phyloP scores from a whole-genome alignment of 768 basidiomycete species.

The Russula dissimulans region DNA sequence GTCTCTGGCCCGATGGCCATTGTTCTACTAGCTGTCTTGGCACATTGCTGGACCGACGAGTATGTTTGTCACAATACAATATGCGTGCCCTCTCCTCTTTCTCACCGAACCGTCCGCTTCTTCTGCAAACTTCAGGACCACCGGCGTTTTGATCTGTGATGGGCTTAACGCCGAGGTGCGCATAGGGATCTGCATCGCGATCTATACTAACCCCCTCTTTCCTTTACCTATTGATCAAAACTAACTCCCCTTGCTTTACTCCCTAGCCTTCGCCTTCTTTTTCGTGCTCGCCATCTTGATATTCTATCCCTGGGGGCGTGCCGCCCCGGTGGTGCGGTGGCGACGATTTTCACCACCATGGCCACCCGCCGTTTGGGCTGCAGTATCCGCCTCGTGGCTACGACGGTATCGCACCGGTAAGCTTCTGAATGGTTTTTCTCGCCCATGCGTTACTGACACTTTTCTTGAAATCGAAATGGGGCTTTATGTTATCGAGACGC shows the following conservation, averaged over 20 bases:
- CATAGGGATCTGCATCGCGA: not conserved
- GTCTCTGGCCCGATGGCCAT: not conserved
- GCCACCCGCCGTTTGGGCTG: not conserved
- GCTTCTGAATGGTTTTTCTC: not conserved
- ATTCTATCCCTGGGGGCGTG: not conserved
- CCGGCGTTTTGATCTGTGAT: not conserved
- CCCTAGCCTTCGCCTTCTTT: not conserved
- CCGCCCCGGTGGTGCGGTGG: not conserved
- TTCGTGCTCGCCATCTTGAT: not conserved
- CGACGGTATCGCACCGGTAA: not conserved
- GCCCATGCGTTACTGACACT: not conserved
- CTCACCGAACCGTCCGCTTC: not conserved
- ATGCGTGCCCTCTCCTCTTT: too few species aligned
- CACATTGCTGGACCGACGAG: not conserved
- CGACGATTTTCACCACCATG: not conserved
- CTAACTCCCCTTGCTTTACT: not conserved
- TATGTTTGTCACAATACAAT: not conserved
- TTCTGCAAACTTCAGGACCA: not conserved
- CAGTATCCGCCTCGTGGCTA: conserved; percentile 8
- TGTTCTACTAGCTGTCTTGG: not conserved
- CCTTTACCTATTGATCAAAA: not conserved
- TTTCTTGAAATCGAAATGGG: too few species aligned
- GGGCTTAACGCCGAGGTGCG: not conserved
- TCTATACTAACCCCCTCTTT: not conserved
- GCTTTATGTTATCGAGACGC: too few species aligned